phyloP scores from a whole-genome alignment of 1,139 yeast genomes.

The Blastobotrys serpentis region DNA sequence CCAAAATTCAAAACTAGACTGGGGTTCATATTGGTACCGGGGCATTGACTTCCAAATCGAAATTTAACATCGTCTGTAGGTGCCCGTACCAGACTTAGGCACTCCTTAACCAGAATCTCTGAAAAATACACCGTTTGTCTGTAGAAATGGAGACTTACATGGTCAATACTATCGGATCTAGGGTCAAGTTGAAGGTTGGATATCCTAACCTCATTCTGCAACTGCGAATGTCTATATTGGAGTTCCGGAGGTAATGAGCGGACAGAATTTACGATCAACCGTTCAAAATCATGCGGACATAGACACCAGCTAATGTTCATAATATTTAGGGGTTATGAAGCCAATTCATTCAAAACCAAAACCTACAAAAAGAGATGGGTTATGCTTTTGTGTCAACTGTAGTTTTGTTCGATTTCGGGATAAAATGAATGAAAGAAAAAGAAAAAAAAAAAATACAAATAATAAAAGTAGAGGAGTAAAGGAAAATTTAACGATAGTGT shows the following conservation, averaged over 20 bases:
- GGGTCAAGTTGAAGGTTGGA: background rate
- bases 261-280: constrained; percentile 4
- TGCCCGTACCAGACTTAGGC: background rate
- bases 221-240: background rate
- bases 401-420: no score
- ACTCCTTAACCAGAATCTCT: background rate
- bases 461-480: background rate
- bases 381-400: no score
- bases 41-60: constrained; percentile 8
- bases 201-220: background rate
- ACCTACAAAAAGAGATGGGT: background rate
- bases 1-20: constrained; percentile 1
- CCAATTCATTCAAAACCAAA: background rate
- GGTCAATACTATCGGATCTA: background rate
- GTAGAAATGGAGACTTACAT: constrained; percentile 2
- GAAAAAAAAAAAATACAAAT: no score
- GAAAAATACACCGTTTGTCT: constrained; percentile 6
- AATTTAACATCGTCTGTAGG: background rate
- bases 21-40: constrained; percentile 6
- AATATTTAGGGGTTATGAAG: background rate
- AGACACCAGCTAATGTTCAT: constrained; percentile 6
- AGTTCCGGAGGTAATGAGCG: background rate
- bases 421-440: no score
- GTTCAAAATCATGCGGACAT: constrained; percentile 3
- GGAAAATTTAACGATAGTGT: background rate